Base-by-base conservation (phyloP, 1,139 yeast species). In the Hansenula sp. region DNA sequence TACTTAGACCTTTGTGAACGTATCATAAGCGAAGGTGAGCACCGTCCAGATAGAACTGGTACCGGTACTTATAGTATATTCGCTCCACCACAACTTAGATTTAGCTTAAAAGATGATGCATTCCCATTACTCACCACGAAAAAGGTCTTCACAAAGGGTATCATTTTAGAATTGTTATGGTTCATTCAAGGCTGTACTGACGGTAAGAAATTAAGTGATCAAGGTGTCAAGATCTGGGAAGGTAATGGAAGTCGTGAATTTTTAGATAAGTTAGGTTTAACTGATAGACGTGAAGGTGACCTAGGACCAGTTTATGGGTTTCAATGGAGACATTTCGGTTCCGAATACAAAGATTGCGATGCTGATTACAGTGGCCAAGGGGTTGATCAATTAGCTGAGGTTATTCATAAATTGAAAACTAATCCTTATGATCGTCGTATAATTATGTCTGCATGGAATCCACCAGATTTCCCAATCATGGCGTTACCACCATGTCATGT, bases 301-400 rank as follows among this genome's bases (percentile, higher is more conserved):
- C 68, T 93, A 55, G 99, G 99, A 0, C 99, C 99, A 1, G 97
- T 93, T 3, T 93, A 93, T 62, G 99, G 99, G 0, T 93, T 94
- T 68, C 99, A 93, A 66, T 93, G 99, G 99, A 80, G 99, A 59
- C 99, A 94, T 65, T 93, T 94, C 62, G 99, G 99, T 28, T 99
- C 99, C 4, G 79, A 84, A 53, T 93, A 93, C 63, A 71, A 61
- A 35, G 90, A 88, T 46, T 89, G 96, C 60, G 91, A 91, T 50
- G 74, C 91, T 7, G 95, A 93, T 63, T 93, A 93, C 59, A 62
- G 84, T 0, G 93, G 91, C 5, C 75, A 88, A 61, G 99, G 99
- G 4, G 84, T 79, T 44, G 99, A 93, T 61, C 99, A 93, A 68
- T 71, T 93, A 40, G 79, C 80, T 28, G 85, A 88, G 43, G 80